Evolutionary conservation across 2,329 filamentous ascomycete genomes (phyloP).

Genomic region (Anisogramma anomala): DNA sequence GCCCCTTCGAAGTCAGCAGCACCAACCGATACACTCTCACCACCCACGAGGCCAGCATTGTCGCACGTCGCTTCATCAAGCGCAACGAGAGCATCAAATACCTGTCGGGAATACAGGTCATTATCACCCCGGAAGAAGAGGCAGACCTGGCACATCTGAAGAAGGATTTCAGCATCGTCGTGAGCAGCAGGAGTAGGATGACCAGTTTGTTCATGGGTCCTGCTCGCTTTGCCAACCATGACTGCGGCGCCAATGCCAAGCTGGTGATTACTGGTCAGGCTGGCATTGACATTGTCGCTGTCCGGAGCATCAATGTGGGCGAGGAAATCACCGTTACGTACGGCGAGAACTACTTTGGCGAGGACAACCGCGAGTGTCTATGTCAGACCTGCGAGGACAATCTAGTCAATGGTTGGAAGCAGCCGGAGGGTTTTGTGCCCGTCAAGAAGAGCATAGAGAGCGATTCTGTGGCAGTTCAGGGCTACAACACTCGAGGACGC

Average conservation of each 20-base stretch:
- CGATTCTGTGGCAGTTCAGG: constrained; percentile 28
- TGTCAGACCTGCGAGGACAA: constrained; percentile 75
- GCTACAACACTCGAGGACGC: constrained; percentile 46
- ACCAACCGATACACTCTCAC: constrained; percentile 93
- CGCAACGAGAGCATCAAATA: constrained; percentile 84
- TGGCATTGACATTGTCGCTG: constrained; percentile 83
- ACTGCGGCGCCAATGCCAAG: constrained; percentile 84
- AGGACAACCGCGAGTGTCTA: constrained; percentile 87
- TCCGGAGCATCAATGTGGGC: constrained; percentile 67
- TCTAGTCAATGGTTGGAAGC: constrained; percentile 72
- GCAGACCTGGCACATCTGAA: constrained; percentile 65
- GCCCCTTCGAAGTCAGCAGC: constrained; percentile 79
- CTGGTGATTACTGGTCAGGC: constrained; percentile 73
- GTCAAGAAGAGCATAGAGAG: constrained; percentile 45
- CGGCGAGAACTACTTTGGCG: constrained; percentile 90
- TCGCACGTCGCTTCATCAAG: constrained; percentile 66
- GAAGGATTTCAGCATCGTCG: constrained; percentile 94
- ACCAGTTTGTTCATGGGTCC: constrained; percentile 90
- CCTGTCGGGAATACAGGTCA: constrained; percentile 79
- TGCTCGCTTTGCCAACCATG: constrained; percentile 92
- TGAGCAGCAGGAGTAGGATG: constrained; percentile 82
- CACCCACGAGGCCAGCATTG: constrained; percentile 78
- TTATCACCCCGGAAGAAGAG: constrained; percentile 87
- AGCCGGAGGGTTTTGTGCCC: constrained; percentile 33
- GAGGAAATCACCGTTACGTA: constrained; percentile 97